A percentile compares a stretch with the other conserved stretches of the same genome.
phyloP scores from a whole-genome alignment of 306 rosid species.

The Prosopis cineraria region DNA sequence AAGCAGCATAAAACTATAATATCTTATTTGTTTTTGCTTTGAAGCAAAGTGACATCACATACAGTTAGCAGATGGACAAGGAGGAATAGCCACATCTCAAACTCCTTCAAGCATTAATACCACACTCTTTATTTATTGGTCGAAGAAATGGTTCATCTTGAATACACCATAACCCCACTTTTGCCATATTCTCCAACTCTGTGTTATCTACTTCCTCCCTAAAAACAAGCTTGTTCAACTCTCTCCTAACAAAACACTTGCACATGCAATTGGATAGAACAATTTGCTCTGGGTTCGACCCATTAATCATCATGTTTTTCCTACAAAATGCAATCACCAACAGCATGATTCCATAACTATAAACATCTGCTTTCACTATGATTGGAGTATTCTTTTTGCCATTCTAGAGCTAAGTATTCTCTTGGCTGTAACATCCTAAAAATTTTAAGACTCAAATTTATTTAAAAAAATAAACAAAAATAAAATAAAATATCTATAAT shows the following conservation, averaged over 20 bases:
- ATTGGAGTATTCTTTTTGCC: conserved; percentile 42
- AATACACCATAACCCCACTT: conserved; percentile 47
- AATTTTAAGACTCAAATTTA: too few relatives aligned
- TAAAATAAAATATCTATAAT: too few relatives aligned
- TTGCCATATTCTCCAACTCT: conserved; percentile 36
- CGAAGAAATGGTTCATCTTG: conserved; percentile 47
- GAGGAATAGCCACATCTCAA: conserved; percentile 41
- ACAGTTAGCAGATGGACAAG: conserved; percentile 33
- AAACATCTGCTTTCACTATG: conserved; percentile 46
- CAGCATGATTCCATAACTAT: conserved; percentile 44
- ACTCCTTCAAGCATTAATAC: conserved; percentile 45
- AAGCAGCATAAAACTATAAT: too few relatives aligned
- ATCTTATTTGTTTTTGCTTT: too few relatives aligned
- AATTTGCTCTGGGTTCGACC: conserved; percentile 31
- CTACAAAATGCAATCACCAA: conserved; percentile 44
- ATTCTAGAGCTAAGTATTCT: conserved; percentile 47
- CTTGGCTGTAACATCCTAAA: too few relatives aligned
- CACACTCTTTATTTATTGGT: conserved; percentile 50
- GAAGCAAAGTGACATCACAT: too few relatives aligned
- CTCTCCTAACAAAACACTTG: conserved; percentile 27
- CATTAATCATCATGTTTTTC: conserved; percentile 25
- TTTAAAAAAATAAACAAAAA: too few relatives aligned
- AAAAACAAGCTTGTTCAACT: neutral
- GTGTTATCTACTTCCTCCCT: neutral
- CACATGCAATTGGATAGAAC: conserved; percentile 42